Base-by-base conservation (phyloP, 768 basidiomycete species). In the Naganishia friedmannii region DNA sequence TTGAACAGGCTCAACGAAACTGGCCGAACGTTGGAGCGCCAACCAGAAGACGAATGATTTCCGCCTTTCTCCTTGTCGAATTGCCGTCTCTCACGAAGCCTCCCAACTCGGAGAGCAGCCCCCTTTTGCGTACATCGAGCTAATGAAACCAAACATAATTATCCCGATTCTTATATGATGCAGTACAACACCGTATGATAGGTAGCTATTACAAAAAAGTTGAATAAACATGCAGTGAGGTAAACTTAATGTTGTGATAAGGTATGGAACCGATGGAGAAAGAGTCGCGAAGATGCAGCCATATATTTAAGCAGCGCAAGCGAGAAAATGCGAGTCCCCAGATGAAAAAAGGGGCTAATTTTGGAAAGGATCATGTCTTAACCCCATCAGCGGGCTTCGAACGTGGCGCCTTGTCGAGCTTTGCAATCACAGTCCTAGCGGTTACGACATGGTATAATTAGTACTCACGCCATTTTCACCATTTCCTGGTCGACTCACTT, bases 371-470 rank as follows among this genome's bases (percentile, higher is more conserved):
- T 23, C 23, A 51, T 51, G 48, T 4, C 21, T 23, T 51, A 21
- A 51, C 48, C 19, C 21, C 48, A 6, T 51, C 48, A 2, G 48
- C 4, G 23, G 42, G 60, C 42, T 63, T 63, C 12, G 60, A 2
- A 8, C 42, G 37, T 3, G 60, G 60, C 42, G 60, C 60, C 60
- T 63, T 63, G 60, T 63, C 60, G 37, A 63, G 39, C 28, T 63
- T 63, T 23, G 37, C 60, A 29, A 63, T 63, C n/a, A 63, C 60
- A 29, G 26, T 63, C 60, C 60, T 63, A 3, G 12, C 23, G n/a
- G 12, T 26, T 12, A 21, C 15, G 21, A 45, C 29, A 45, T 0
- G 4, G 7, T 5, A 42, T 13, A 42, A 17, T 42, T 13, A 42
- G 42, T 15, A 42, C 42, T 5, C 7, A 2, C 9, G 42, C 42